A percentile compares a stretch with the other conserved stretches of the same genome.
Evolutionary conservation across 805 yeast genomes (phyloP).

Genomic region (Blastobotrys terrestris): DNA sequence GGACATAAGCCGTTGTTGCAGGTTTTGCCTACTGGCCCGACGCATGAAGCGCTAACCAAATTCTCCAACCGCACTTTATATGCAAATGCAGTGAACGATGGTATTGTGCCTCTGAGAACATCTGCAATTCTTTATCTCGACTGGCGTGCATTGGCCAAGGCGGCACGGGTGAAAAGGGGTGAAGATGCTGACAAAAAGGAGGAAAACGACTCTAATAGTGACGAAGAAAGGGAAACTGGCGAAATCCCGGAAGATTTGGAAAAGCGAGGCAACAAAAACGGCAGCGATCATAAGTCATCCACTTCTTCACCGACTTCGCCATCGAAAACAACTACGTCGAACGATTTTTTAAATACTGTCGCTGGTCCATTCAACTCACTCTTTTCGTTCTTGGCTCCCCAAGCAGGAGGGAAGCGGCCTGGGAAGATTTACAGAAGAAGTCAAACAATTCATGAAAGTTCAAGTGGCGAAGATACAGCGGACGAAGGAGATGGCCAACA

Average conservation of each 20-base stretch:
- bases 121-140: slow-evolving; percentile 81
- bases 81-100: slow-evolving; percentile 89
- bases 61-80: slow-evolving; percentile 74
- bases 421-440: slow-evolving; percentile 25
- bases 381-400: slow-evolving; percentile 28
- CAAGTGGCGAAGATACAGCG: slow-evolving; percentile 15
- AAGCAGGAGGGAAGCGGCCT: slow-evolving; percentile 21
- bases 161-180: slow-evolving; percentile 33
- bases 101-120: slow-evolving; percentile 91
- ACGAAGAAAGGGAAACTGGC: slow-evolving; percentile 4
- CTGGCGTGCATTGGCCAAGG: slow-evolving; percentile 64
- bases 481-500: slow-evolving; percentile 13
- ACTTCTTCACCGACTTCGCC: not conserved
- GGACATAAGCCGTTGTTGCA: slow-evolving; percentile 57
- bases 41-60: slow-evolving; percentile 52
- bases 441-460: slow-evolving; percentile 18
- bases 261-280: not conserved
- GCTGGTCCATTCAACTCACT: slow-evolving; percentile 18
- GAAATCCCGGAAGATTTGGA: slow-evolving; percentile 15
- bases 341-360: slow-evolving; percentile 9
- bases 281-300: not conserved
- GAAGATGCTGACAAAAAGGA: slow-evolving; percentile 2
- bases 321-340: not conserved
- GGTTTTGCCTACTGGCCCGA: slow-evolving; percentile 69
- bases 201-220: slow-evolving; percentile 13